Evolutionary conservation across 148 eudicot genomes (phyloP), one percentile per base, ranked within the genome.

Genomic region (Camellia sinensis): DNA sequence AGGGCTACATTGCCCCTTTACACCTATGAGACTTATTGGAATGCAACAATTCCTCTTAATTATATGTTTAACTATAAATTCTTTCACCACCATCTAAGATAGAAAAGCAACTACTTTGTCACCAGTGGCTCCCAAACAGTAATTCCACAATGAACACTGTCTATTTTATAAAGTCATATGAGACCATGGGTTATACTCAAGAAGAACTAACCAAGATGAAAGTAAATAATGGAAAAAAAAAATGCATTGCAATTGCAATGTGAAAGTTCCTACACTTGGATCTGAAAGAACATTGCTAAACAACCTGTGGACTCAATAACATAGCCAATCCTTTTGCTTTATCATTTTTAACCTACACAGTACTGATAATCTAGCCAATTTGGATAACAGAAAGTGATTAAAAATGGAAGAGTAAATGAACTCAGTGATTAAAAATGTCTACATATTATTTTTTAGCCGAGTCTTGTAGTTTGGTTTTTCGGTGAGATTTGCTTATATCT

Each of bases 111-210:
- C 63, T 45, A 73, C 19, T 63, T 73, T 22, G 44, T 6, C 6
- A 13, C 59, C 0, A 76, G 67, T 5, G 43, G 56, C 43, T 29
- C n/a, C 57, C 54, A 1, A 29, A 48, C 22, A 76, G 40, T 56
- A 74, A 43, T 8, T 4, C 48, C 52, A 17, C 79, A 50, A 40
- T 7, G 3, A 22, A 65, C 40, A 65, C 57, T 41, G 1, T 0
- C 4, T 50, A 1, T 71, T 50, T 19, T 52, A 71, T n/a, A 29
- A 52, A 0, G 4, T 76, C 14, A 6, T 62, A 12, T 14, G 11
- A 63, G 13, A 12, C 19, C 79, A 76, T 75, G 37, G 68, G 44
- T 63, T 40, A 76, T 45, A 76, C 4, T 63, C 37, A 29, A 29
- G 43, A 76, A 76, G 59, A 60, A 62, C 67, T 62, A 21, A 45